Percentiles rank a stretch among this genome's conserved stretches.
These are phyloP conservation scores for Cyclocybe cylindracea DNA, from an alignment of 768 basidiomycete species.

Conservation along the genomic window DNA sequence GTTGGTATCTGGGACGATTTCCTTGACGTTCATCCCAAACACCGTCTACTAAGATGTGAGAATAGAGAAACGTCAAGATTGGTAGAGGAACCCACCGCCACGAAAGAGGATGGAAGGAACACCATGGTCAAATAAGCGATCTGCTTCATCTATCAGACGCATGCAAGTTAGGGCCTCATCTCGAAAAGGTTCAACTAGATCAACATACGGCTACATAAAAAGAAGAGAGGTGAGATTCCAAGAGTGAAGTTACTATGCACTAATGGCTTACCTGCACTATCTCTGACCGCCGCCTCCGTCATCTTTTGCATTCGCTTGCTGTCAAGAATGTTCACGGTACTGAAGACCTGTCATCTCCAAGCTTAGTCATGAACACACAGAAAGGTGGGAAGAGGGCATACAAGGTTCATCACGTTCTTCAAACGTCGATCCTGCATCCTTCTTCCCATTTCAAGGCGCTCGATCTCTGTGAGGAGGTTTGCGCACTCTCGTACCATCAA, in stretches of 20 bases:
- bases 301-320: slow-evolving; percentile 38
- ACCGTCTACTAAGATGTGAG: slow-evolving; percentile 22
- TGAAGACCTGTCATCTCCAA: slow-evolving; percentile 34
- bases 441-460: slow-evolving; percentile 43
- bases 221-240: slow-evolving; percentile 14
- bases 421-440: slow-evolving; percentile 45
- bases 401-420: slow-evolving; percentile 51
- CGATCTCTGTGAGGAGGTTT: slow-evolving; percentile 50
- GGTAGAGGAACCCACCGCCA: slow-evolving; percentile 22
- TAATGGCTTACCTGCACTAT: slow-evolving; percentile 21
- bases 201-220: slow-evolving; percentile 18
- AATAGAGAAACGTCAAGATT: not conserved
- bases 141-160: slow-evolving; percentile 34
- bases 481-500: slow-evolving; percentile 46
- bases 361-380: no score
- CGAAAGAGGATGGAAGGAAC: slow-evolving; percentile 49
- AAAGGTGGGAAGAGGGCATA: slow-evolving; percentile 10
- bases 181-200: not conserved
- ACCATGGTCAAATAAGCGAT: slow-evolving; percentile 53
- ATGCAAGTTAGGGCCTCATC: not conserved
- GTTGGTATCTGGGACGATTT: slow-evolving; percentile 33
- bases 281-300: slow-evolving; percentile 32
- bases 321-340: slow-evolving; percentile 43
- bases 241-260: not conserved
- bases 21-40: slow-evolving; percentile 39